Evolutionary conservation across 139 green algal genomes (phyloP), one percentile per base, ranked within the genome.

Genomic region (Coelastrella sp.): DNA sequence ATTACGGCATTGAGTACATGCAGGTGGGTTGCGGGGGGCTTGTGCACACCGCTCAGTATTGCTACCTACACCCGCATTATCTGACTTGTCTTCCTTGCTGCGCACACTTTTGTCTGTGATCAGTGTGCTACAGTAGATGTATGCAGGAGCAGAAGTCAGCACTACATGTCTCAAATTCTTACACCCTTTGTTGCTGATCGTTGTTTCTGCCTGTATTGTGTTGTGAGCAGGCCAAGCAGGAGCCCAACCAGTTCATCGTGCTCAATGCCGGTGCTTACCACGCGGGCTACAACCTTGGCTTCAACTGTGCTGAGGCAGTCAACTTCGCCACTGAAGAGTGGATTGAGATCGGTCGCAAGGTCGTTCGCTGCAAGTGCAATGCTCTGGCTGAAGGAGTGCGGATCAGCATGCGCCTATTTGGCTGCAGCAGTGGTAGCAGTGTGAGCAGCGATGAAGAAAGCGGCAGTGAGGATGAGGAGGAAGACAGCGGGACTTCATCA

Each of bases 211-310:
- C 45, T 66, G 57, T 19, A 27, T 23, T 66, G 23, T 66, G 57
- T 19, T 66, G 57, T 4, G 45, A 13, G 53, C 90, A 94, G 79
- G 90, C 91, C 60, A 92, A 92, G 87, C 92, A 95, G 74, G 75
- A 93, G 21, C 71, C 92, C 4, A 94, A 94, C 23, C 93, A 98
- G 86, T 98, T 96, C 53, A 90, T 98, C 8, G 88, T 98, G 73
- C 95, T 96, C 38, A 98, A 97, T 86, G 92, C 94, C 2, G 86
- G 85, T 23, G 89, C 91, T 6, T 98, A 96, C 88, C 94, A 98
- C 80, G 90, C 88, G 1, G 94, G 94, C 57, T 98, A 96, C 92
- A 94, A 94, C 88, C 48, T 90, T 53, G 95, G 94, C 45, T 97
- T 97, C 91, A 98, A 98, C 90, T 94, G 90, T 77, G 94, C 94